Base-by-base conservation (phyloP, 2,329 filamentous ascomycete genomes). In the Botrytis fragariae region DNA sequence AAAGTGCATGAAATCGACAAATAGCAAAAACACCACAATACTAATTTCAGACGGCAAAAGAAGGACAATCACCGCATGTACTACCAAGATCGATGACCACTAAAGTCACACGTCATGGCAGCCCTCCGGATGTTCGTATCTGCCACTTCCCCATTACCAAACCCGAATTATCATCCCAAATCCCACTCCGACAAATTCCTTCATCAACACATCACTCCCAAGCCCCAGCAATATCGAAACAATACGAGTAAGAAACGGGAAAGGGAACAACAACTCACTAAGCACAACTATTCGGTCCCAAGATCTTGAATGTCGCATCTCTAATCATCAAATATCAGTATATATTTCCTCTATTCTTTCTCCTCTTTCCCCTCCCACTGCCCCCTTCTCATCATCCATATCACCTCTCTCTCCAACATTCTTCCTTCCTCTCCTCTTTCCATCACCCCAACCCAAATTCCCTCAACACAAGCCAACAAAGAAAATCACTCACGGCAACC, bases 401-500 rank as follows among this genome's bases (percentile, higher is more conserved):
- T 12, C 61, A 44, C 29, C 10, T 32, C 20, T 6, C 10, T 25
- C 4, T 22, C 22, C 39, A 42, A 39, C 37, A 39, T 9, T 3
- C 29, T 10, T 32, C 57, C 8, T 20, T 12, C 10, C n/a, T 32
- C n/a, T 29, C 16, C 29, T 44, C 42, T 20, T 8, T 18, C 16
- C 29, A 4, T 22, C 59, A 20, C 18, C 32, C 20, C 18, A 44
- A 18, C 42, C 18, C 7, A n/a, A n/a, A n/a, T n/a, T n/a, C 7
- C 44, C 44, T 9, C 44, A 20, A 8, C 8, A 29, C 14, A 51
- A 48, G 39, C 20, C 0, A 42, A 22, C 45, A 25, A 18, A 39
- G 12, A 29, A 63, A 14, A 22, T 3, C 4, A 71, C 69, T 71
- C 59, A 71, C 60, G 88, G 84, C 35, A 91, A 86, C 67, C 92